Evolutionary conservation across 768 basidiomycete genomes (phyloP).

Genomic region (Lentinula edodes): DNA sequence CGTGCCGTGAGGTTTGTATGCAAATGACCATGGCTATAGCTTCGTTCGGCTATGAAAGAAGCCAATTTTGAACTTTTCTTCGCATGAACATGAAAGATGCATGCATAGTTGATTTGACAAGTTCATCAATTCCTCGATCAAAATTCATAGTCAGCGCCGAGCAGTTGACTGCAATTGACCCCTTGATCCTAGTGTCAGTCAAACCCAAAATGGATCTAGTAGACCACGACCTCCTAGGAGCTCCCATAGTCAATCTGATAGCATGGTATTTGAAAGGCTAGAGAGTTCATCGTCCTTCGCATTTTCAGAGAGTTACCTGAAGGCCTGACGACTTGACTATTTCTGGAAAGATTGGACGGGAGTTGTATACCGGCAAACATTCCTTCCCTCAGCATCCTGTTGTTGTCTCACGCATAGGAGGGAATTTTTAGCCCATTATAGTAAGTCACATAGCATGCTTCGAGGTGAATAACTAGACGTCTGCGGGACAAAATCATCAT

Average conservation of each 20-base stretch:
- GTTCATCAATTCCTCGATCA: constrained; percentile 2
- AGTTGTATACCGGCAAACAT: background rate
- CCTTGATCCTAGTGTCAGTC: background rate
- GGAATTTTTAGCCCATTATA: background rate
- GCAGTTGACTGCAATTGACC: background rate
- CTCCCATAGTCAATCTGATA: too few species aligned
- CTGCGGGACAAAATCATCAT: background rate
- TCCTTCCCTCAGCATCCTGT: background rate
- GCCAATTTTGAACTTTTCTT: constrained; percentile 5
- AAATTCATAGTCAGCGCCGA: background rate
- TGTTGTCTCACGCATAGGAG: background rate
- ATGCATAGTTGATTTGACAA: background rate
- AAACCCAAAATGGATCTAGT: background rate
- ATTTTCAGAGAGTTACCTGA: too few species aligned
- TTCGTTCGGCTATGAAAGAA: background rate
- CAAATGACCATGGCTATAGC: background rate
- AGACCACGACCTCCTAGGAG: too few species aligned
- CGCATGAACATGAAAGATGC: background rate
- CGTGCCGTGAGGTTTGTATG: background rate
- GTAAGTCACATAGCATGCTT: background rate
- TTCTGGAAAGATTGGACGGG: background rate
- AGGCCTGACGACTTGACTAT: background rate
- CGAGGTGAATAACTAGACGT: too few species aligned
- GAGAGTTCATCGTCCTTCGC: too few species aligned
- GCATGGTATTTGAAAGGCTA: too few species aligned